phyloP scores from a whole-genome alignment of 352 stramenopile genomes.

The Stramenopiles sp. region DNA sequence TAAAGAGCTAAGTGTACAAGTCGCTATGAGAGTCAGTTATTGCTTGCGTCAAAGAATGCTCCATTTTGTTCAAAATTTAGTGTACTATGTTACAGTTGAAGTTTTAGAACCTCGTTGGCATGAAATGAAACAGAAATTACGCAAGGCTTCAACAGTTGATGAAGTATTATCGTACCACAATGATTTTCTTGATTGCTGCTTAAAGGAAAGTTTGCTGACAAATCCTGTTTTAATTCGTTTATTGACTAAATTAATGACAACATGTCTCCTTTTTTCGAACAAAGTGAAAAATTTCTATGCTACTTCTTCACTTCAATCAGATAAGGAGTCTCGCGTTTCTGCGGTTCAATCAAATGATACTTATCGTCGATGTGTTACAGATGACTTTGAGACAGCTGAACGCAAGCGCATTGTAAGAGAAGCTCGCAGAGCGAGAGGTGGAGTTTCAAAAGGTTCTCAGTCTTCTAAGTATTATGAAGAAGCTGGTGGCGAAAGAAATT shows the following conservation, averaged over 20 bases:
- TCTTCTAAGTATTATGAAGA: no score
- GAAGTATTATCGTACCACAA: constrained; percentile 66
- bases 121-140: constrained; percentile 38
- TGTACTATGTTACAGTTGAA: constrained; percentile 91
- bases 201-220: constrained; percentile 84
- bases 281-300: constrained; percentile 53
- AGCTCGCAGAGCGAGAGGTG: background rate
- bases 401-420: constrained; percentile 29
- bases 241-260: constrained; percentile 76
- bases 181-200: constrained; percentile 66
- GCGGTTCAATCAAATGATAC: constrained; percentile 42
- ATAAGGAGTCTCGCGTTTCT: constrained; percentile 26
- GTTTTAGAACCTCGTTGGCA: constrained; percentile 69
- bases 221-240: constrained; percentile 62
- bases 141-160: constrained; percentile 41
- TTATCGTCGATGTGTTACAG: constrained; percentile 29
- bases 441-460: constrained; percentile 10
- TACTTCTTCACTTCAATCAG: constrained; percentile 11
- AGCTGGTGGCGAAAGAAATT: no score
- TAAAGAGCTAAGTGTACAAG: constrained; percentile 40
- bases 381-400: constrained; percentile 33
- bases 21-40: constrained; percentile 51
- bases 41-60: constrained; percentile 84
- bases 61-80: constrained; percentile 91
- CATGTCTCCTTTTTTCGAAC: constrained; percentile 66